Conservation (phyloP, 257 asterid genomes). For the Solanum ossicruentum region DNA sequence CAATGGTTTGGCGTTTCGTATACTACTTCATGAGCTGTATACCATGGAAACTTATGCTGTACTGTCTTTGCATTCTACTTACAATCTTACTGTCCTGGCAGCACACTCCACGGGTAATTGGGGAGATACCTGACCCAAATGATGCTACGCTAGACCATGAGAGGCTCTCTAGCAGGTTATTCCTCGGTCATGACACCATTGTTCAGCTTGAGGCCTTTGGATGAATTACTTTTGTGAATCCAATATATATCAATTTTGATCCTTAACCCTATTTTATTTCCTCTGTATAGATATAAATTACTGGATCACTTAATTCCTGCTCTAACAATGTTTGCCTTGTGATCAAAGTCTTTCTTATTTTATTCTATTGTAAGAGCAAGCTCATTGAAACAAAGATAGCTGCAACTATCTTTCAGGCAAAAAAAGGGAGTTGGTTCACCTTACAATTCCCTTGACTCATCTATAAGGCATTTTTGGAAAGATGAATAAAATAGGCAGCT, state of each 20-base stretch:
- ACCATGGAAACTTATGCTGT: neutral
- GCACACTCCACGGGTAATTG: constrained; percentile 87
- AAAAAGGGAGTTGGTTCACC: neutral
- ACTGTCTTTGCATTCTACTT: constrained; percentile 2
- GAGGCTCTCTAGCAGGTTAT: constrained; percentile 72
- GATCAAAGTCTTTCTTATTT: neutral
- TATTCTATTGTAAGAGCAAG: neutral
- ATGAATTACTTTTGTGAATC: neutral
- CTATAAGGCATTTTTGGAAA: neutral
- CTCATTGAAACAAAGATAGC: neutral
- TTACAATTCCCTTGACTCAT: neutral
- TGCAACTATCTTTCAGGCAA: neutral
- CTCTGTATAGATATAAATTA: neutral
- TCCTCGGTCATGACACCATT: neutral
- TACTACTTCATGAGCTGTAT: neutral
- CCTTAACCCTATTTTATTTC: neutral
- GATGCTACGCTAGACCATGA: constrained; percentile 84
- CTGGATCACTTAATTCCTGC: neutral
- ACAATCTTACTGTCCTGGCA: constrained; percentile 33
- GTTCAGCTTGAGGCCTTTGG: neutral
- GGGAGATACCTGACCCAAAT: constrained; percentile 67
- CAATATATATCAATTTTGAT: neutral
- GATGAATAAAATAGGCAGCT: neutral
- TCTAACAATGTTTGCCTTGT: neutral
- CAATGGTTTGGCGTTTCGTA: neutral